These are phyloP conservation scores for Pharnaceum exiguum DNA, from an alignment of 148 eudicot genomes.

Conservation along the genomic window DNA sequence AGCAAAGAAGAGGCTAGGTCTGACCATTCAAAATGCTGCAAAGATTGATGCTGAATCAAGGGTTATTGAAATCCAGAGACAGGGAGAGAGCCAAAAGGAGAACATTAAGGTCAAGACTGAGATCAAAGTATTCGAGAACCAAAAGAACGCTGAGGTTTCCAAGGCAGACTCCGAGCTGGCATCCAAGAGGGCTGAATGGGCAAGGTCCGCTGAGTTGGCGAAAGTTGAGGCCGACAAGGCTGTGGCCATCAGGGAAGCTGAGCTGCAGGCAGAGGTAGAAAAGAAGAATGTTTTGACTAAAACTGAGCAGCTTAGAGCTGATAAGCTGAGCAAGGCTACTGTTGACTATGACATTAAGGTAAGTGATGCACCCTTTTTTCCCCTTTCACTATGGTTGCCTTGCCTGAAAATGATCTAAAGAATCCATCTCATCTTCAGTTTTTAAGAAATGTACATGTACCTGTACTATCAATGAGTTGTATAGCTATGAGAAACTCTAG, in stretches of 20 bases:
- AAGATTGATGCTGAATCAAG: slow-evolving; percentile 41
- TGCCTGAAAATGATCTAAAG: too few species aligned
- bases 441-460: too few species aligned
- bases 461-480: too few species aligned
- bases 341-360: slow-evolving; percentile 46
- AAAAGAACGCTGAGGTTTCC: slow-evolving; percentile 34
- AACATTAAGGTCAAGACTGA: slow-evolving; percentile 26
- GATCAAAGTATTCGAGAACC: slow-evolving; percentile 24
- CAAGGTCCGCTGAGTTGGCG: slow-evolving; percentile 29
- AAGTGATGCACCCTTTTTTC: too few species aligned
- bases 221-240: slow-evolving; percentile 39
- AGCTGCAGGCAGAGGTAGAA: slow-evolving; percentile 30
- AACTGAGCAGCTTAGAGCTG: slow-evolving; percentile 44
- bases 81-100: slow-evolving; percentile 29
- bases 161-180: slow-evolving; percentile 33
- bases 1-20: slow-evolving; percentile 29
- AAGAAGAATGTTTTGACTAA: slow-evolving; percentile 35
- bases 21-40: slow-evolving; percentile 35
- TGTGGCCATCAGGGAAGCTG: slow-evolving; percentile 33
- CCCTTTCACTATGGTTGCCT: too few species aligned
- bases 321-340: slow-evolving; percentile 37
- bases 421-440: too few species aligned
- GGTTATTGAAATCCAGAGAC: slow-evolving; percentile 25
- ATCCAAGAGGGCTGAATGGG: slow-evolving; percentile 32
- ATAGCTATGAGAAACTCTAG: too few species aligned